phyloP scores from a whole-genome alignment of 2,329 filamentous ascomycete genomes.

The Fusarium sarcochroum region DNA sequence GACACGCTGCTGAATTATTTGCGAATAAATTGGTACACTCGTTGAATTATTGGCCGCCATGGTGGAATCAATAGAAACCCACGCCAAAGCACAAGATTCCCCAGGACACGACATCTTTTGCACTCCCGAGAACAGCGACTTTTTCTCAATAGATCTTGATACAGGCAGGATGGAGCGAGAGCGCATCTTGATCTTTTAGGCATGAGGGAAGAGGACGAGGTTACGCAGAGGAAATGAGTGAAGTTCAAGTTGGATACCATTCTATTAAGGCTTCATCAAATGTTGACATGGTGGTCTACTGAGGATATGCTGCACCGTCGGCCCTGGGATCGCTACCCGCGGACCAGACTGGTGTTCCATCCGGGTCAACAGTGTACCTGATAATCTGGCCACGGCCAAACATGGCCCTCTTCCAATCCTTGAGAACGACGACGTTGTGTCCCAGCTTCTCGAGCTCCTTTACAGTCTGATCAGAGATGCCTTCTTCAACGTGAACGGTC shows the following conservation, averaged over 20 bases:
- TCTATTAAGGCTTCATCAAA: too few species aligned
- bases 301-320: constrained; percentile 79
- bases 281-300: constrained; percentile 33
- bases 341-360: constrained; percentile 82
- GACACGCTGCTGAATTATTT: neutral
- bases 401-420: constrained; percentile 73
- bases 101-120: constrained; percentile 30
- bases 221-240: too few species aligned
- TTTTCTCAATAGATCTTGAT: neutral
- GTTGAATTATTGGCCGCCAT: neutral
- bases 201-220: too few species aligned
- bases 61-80: neutral
- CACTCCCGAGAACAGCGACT: constrained; percentile 20
- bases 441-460: constrained; percentile 78
- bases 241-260: too few species aligned
- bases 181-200: constrained; percentile 1
- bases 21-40: too few species aligned
- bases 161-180: neutral
- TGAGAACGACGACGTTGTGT: constrained; percentile 79
- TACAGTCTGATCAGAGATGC: constrained; percentile 77
- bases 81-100: rapidly evolving
- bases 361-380: constrained; percentile 78
- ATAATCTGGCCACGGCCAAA: constrained; percentile 94
- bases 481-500: constrained; percentile 85
- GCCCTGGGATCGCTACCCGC: constrained; percentile 90